phyloP scores from a whole-genome alignment of 1,284 basidiomycete genomes.

The Inonotus obliquus region DNA sequence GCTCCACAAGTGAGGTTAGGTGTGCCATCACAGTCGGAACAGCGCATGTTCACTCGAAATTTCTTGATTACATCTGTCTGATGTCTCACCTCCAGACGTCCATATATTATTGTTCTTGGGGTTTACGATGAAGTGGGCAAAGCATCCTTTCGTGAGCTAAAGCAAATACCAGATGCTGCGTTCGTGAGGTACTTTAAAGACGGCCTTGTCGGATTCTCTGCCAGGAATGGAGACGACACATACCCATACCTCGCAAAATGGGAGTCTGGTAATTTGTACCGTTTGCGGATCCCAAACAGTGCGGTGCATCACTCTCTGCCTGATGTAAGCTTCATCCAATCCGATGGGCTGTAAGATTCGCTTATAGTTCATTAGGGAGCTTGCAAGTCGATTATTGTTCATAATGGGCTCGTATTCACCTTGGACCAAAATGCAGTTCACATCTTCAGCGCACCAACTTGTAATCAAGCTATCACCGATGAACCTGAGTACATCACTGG shows the following conservation, averaged over 20 bases:
- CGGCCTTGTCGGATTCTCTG: not conserved
- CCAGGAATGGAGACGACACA: conserved; percentile 9
- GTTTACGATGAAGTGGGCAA: not conserved
- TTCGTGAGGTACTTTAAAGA: not conserved
- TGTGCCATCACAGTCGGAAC: conserved; percentile 1
- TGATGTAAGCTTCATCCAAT: no score
- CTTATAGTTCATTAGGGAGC: no score
- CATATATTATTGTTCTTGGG: not conserved
- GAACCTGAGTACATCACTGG: no score
- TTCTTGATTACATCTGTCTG: not conserved
- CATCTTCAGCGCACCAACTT: not conserved
- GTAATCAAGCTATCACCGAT: no score
- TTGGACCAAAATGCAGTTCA: not conserved
- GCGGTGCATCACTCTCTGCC: no score
- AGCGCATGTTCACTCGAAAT: not conserved
- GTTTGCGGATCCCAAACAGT: not conserved
- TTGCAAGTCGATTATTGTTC: not conserved
- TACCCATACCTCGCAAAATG: conserved; percentile 6
- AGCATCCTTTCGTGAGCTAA: not conserved
- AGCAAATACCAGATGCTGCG: not conserved
- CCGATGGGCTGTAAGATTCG: not conserved
- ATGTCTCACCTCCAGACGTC: no score
- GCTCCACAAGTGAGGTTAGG: not conserved
- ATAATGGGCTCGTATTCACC: no score
- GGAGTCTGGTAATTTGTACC: not conserved